These are phyloP conservation scores for Stevia rebaudiana DNA, from an alignment of 140 eudicot genomes.

Conservation along the genomic window DNA sequence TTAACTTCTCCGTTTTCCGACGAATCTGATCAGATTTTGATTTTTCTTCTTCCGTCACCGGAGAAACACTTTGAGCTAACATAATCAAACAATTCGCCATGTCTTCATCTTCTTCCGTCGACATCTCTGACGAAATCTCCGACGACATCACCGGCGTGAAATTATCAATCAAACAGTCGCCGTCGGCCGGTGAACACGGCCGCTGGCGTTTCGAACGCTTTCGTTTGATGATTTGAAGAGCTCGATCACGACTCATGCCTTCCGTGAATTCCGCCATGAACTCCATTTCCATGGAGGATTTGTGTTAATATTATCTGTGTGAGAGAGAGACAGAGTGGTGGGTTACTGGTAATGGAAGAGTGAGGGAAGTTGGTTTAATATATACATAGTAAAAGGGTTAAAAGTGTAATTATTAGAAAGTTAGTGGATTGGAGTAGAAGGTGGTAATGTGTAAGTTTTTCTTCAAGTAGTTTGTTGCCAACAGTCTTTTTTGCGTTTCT, in stretches of 20 bases:
- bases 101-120: conserved; percentile 58
- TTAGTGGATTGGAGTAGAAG: conserved; percentile 16
- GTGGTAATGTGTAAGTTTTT: conserved; percentile 25
- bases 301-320: conserved; percentile 11
- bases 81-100: conserved; percentile 79
- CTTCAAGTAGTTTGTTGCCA: conserved; percentile 39
- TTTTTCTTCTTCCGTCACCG: not conserved
- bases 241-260: conserved; percentile 30
- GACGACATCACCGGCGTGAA: conserved; percentile 35
- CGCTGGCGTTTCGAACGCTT: conserved; percentile 65
- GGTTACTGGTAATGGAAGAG: conserved; percentile 21
- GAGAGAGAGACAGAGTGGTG: conserved; percentile 16
- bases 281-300: conserved; percentile 39
- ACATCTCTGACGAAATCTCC: conserved; percentile 22
- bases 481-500: conserved; percentile 52
- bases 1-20: conserved; percentile 29
- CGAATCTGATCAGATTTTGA: conserved; percentile 11
- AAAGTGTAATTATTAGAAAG: conserved; percentile 11
- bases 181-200: conserved; percentile 34
- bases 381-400: conserved; percentile 31
- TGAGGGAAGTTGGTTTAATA: conserved; percentile 26
- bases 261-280: conserved; percentile 35
- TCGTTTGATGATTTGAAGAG: conserved; percentile 35
- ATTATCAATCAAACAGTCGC: conserved; percentile 23
- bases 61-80: conserved; percentile 47